A percentile compares a stretch with the other conserved stretches of the same genome.
phyloP scores from a whole-genome alignment of 2,329 filamentous ascomycete species.

The Zymoseptoria brevis region DNA sequence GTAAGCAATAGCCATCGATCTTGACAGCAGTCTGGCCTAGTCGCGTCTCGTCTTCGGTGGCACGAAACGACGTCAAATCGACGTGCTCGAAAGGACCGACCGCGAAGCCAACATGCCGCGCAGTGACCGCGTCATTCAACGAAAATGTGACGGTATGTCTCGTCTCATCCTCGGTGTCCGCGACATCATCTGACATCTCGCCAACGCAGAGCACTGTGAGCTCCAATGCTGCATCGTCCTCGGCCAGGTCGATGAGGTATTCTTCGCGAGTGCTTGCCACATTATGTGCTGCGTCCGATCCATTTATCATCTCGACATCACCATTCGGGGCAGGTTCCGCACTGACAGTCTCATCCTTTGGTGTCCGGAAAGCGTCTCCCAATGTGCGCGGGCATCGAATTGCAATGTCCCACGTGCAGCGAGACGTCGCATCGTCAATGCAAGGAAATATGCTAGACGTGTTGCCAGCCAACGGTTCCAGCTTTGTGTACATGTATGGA shows the following conservation, averaged over 20 bases:
- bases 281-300: slow-evolving; percentile 17
- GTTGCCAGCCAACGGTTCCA: slow-evolving; percentile 67
- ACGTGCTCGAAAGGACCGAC: slow-evolving; percentile 93
- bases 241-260: slow-evolving; percentile 42
- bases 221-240: slow-evolving; percentile 81
- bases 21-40: slow-evolving; percentile 82
- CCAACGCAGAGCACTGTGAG: slow-evolving; percentile 88
- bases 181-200: slow-evolving; percentile 71
- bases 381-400: slow-evolving; percentile 80
- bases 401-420: slow-evolving; percentile 80
- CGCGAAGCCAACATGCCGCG: slow-evolving; percentile 87
- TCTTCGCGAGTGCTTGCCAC: slow-evolving; percentile 31
- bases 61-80: slow-evolving; percentile 72
- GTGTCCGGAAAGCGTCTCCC: slow-evolving; percentile 57
- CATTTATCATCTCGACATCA: slow-evolving; percentile 35
- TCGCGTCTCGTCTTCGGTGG: slow-evolving; percentile 85
- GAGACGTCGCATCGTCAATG: slow-evolving; percentile 72
- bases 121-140: slow-evolving; percentile 64
- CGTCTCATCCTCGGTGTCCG: slow-evolving; percentile 66
- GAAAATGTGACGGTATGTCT: slow-evolving; percentile 86
- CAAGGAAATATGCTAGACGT: slow-evolving; percentile 88
- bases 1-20: slow-evolving; percentile 85
- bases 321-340: slow-evolving; percentile 25
- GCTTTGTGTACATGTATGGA: slow-evolving; percentile 84
- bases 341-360: slow-evolving; percentile 24